Evolutionary conservation across 805 yeast species (phyloP).

Genomic region (Spathaspora sp.): DNA sequence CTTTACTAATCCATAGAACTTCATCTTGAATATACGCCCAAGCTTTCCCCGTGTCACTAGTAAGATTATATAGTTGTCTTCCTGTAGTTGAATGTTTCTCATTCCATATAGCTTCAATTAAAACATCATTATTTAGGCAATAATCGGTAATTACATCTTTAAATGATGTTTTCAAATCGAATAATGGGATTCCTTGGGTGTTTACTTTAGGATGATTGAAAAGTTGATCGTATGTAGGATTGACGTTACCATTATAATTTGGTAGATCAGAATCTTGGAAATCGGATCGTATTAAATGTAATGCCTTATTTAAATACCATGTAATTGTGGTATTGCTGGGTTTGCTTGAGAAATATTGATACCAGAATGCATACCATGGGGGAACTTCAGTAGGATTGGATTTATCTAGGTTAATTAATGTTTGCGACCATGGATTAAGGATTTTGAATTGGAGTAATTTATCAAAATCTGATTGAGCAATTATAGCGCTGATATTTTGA

Average conservation of each 20-base stretch:
- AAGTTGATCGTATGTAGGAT: constrained; percentile 2
- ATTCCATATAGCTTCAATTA: constrained; percentile 30
- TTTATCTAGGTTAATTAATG: not conserved
- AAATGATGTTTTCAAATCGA: constrained; percentile 45
- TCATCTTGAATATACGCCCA: constrained; percentile 59
- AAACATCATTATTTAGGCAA: constrained; percentile 50
- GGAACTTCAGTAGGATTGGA: not conserved
- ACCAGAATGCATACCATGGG: not conserved
- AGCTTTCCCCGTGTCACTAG: constrained; percentile 23
- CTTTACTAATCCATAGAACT: constrained; percentile 48
- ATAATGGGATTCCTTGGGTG: constrained; percentile 39
- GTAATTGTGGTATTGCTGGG: constrained; percentile 3
- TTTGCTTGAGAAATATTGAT: not conserved
- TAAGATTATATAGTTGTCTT: constrained; percentile 26
- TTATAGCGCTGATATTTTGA: not conserved
- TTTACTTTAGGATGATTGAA: constrained; percentile 5
- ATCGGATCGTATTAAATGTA: constrained; percentile 8
- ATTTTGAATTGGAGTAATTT: constrained; percentile 6
- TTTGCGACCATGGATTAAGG: constrained; percentile 7
- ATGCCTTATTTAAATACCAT: constrained; percentile 20
- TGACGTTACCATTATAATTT: not conserved
- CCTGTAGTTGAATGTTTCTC: not conserved
- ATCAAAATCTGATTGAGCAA: not conserved
- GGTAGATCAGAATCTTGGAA: constrained; percentile 4
- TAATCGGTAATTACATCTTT: constrained; percentile 63